Base-by-base conservation (phyloP, 2,329 filamentous ascomycete genomes). In the Aspergillus aculeatus region DNA sequence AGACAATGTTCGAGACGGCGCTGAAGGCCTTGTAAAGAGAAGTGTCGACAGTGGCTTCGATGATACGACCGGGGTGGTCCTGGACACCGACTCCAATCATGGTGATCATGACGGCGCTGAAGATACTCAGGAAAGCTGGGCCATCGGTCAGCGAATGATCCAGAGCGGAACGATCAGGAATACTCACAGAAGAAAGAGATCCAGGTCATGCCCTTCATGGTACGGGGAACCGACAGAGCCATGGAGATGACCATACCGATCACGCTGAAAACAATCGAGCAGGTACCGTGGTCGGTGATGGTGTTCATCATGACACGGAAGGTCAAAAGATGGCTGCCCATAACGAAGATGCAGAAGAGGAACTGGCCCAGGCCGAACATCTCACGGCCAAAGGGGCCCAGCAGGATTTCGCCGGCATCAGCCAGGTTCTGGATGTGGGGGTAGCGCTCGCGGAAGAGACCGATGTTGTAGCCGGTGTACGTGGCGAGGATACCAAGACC, bases 311-410 rank as follows among this genome's bases (percentile, higher is more conserved):
- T 88, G 67, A 90, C 86, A 31, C 83, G 83, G 64, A 89, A 89
- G 0, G 87, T 89, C 63, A 90, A 75, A 58, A 89, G 82, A 73
- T 91, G 89, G n/a, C 86, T 88, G 35, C 83, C 87, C 73, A 88
- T 86, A 62, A 89, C 84, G 75, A 91, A 89, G 62, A 88, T 78
- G 32, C 90, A 79, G 72, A 90, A 85, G 26, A 90, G 74, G 2
- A 83, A 75, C 65, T 89, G 87, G 66, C 84, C 86, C 60, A 80
- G 75, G 26, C 86, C 86, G 49, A 89, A 80, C 24, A 91, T 64
- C 70, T 89, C 85, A 59, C 85, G 83, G 1, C 86, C 87, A 48
- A 85, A 77, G 9, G 75, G 76, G 14, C 89, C 89, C 64, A 83
- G 78, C 52, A 91, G 79, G 60, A 90, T 77, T 44, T 82, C 77